A percentile compares a stretch with the other conserved stretches of the same genome.
phyloP scores from a whole-genome alignment of 371 early-diverging fungal species.

The Zopfochytrium polystomum region DNA sequence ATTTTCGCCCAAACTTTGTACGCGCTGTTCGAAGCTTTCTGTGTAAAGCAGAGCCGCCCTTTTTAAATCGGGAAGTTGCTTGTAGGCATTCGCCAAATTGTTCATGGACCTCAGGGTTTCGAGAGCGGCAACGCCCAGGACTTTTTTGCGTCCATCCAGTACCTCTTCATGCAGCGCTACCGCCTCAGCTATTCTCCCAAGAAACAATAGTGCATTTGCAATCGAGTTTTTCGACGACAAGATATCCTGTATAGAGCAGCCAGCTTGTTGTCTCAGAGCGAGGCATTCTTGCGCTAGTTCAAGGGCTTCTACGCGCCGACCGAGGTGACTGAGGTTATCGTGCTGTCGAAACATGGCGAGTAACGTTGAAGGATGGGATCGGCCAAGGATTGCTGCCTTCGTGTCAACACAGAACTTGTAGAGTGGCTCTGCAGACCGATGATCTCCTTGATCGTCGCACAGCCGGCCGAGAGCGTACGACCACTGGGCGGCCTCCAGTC shows the following conservation, averaged over 20 bases:
- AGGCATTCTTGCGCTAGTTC: neutral
- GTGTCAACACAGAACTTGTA: neutral
- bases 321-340: neutral
- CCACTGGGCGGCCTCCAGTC: neutral
- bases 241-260: neutral
- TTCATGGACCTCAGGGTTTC: neutral
- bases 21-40: neutral
- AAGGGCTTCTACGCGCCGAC: neutral
- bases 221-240: neutral
- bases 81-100: neutral
- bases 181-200: neutral
- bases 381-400: neutral
- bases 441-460: neutral
- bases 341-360: neutral
- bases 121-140: neutral
- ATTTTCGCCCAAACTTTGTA: neutral
- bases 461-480: neutral
- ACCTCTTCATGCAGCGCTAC: neutral
- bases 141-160: neutral
- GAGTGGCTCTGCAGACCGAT: neutral
- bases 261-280: neutral
- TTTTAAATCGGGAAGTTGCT: neutral
- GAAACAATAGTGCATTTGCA: neutral
- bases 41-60: neutral
- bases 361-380: neutral